A percentile compares a stretch with the other conserved stretches of the same genome.
phyloP scores from a whole-genome alignment of 2,329 filamentous ascomycete genomes.

The Cercospora beticola region DNA sequence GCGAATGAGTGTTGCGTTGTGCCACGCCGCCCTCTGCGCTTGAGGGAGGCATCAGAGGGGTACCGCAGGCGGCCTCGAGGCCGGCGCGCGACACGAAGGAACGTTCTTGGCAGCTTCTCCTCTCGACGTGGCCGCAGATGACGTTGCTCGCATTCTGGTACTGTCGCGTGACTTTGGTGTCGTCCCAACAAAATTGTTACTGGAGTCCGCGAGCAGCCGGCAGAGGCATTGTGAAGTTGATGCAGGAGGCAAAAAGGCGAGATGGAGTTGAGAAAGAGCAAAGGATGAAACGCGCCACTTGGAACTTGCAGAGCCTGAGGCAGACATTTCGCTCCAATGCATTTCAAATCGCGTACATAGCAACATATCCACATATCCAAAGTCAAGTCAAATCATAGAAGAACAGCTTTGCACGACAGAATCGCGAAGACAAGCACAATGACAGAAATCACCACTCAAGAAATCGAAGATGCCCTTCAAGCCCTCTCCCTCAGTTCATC shows the following conservation, averaged over 20 bases:
- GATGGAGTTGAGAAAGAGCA: neutral
- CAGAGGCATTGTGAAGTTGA: neutral
- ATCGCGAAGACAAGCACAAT: neutral
- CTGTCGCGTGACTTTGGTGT: constrained; percentile 1
- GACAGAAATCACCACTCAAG: neutral
- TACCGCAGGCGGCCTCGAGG: neutral
- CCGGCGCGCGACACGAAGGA: neutral
- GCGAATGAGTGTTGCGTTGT: neutral
- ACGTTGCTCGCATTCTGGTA: neutral
- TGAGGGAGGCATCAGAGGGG: constrained; percentile 3
- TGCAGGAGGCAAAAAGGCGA: neutral
- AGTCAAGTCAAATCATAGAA: neutral
- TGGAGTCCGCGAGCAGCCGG: neutral
- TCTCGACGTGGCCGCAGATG: constrained; percentile 7
- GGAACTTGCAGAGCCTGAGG: neutral
- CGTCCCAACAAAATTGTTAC: neutral
- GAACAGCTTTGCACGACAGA: neutral
- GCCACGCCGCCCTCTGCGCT: constrained; percentile 4
- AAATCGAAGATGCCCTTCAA: neutral
- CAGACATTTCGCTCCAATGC: neutral
- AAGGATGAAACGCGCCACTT: neutral
- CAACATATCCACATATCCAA: neutral
- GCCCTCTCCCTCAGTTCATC: neutral
- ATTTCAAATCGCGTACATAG: neutral
- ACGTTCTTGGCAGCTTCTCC: constrained; percentile 5